Percentiles rank a stretch among this genome's conserved stretches.
These are phyloP conservation scores for Pseudogymnoascus sp. DNA, from an alignment of 2,329 filamentous ascomycete genomes.

Conservation along the genomic window DNA sequence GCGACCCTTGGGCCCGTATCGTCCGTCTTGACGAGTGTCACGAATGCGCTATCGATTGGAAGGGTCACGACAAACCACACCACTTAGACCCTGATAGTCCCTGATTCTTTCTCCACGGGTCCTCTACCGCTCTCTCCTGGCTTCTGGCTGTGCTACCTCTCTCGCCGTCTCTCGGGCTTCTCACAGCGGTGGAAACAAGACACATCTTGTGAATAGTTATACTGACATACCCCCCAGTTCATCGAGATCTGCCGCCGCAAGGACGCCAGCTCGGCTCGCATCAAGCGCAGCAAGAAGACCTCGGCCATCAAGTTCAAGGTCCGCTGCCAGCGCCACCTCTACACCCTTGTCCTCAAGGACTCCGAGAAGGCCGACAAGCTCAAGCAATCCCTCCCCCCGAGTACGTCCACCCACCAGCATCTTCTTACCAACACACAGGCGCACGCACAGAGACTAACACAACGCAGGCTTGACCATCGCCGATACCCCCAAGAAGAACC, in stretches of 20 bases:
- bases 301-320: slow-evolving; percentile 99
- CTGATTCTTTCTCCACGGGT: background rate
- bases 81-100: background rate
- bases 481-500: slow-evolving; percentile 58
- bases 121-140: background rate
- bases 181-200: background rate
- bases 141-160: background rate
- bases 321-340: slow-evolving; percentile 91
- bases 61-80: background rate
- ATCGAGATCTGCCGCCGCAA: slow-evolving; percentile 99
- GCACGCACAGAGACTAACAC: slow-evolving; percentile 14
- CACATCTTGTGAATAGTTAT: background rate
- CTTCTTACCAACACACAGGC: slow-evolving; percentile 33
- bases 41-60: slow-evolving; percentile 25
- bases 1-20: background rate
- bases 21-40: background rate
- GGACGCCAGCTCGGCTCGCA: slow-evolving; percentile 93
- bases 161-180: background rate
- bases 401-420: slow-evolving; percentile 53
- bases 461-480: slow-evolving; percentile 49
- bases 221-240: slow-evolving; percentile 55
- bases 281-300: slow-evolving; percentile 91
- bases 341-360: slow-evolving; percentile 98
- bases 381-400: slow-evolving; percentile 95
- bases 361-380: slow-evolving; percentile 99